Percentiles rank a stretch among this genome's conserved stretches.
phyloP scores from a whole-genome alignment of 1,284 basidiomycete species.

The Calocybe gambosa region DNA sequence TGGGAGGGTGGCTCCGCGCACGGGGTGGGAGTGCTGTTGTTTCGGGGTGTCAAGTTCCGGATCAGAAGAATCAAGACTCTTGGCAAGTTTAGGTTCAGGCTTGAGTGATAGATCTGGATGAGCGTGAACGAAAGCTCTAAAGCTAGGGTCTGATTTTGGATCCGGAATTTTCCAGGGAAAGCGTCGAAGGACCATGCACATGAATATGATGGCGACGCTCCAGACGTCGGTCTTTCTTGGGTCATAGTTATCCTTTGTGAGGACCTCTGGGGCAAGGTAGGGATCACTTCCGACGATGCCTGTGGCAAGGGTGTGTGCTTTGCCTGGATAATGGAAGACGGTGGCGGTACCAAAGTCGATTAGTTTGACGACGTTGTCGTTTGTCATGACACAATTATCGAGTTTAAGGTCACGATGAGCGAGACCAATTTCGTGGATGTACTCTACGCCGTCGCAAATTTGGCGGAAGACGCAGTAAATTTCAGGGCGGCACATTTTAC shows the following conservation, averaged over 20 bases:
- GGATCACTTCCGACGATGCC: conserved; percentile 98
- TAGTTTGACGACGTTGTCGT: conserved; percentile 91
- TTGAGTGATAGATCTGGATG: conserved; percentile 81
- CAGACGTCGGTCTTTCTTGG: conserved; percentile 98
- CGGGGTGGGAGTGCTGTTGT: conserved; percentile 10
- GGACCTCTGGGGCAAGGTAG: conserved; percentile 97
- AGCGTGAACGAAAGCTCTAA: conserved; percentile 86
- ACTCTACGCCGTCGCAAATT: conserved; percentile 97
- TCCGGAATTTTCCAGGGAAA: conserved; percentile 99
- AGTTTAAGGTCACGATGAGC: conserved; percentile 99
- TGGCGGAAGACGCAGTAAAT: conserved; percentile 99
- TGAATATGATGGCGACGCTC: conserved; percentile 97
- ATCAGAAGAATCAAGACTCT: conserved; percentile 9
- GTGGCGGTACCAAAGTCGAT: conserved; percentile 99
- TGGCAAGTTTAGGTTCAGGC: conserved; percentile 29
- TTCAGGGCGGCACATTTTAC: conserved; percentile 96
- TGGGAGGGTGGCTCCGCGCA: conserved; percentile 27
- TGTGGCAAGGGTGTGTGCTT: conserved; percentile 64
- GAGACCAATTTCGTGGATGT: conserved; percentile 94
- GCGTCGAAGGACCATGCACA: conserved; percentile 96
- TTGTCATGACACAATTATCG: conserved; percentile 99
- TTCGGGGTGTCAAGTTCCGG: conserved; percentile 17
- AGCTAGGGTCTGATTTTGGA: conserved; percentile 87
- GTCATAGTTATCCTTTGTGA: conserved; percentile 76
- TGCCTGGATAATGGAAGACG: conserved; percentile 98